These are phyloP conservation scores for Coleophoma cylindrospora DNA, from an alignment of 2,329 filamentous ascomycete genomes.

Conservation along the genomic window DNA sequence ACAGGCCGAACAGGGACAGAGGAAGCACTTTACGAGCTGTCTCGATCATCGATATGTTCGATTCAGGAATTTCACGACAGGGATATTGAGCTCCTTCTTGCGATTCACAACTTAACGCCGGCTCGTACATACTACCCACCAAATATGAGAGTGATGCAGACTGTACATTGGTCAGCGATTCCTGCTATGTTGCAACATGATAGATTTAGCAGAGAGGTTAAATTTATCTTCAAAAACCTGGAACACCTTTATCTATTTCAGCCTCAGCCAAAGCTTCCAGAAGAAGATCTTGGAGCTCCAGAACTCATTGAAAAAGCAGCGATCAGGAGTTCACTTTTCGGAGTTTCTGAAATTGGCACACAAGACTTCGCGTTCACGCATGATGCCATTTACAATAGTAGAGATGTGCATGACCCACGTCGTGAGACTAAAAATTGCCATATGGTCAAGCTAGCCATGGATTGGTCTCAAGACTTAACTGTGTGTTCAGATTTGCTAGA, in stretches of 20 bases:
- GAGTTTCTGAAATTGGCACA: conserved; percentile 30
- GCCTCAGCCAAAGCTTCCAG: neutral
- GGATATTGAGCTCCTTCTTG: conserved; percentile 29
- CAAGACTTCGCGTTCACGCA: conserved; percentile 25
- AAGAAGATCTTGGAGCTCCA: conserved; percentile 7
- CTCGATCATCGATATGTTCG: conserved; percentile 43
- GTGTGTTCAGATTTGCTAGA: conserved; percentile 10
- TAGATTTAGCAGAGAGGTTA: conserved; percentile 26
- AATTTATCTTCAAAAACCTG: no score
- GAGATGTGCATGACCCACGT: conserved; percentile 19
- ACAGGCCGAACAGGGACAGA: conserved; percentile 48
- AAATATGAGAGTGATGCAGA: conserved; percentile 39
- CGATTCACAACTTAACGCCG: conserved; percentile 37
- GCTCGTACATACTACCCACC: conserved; percentile 38
- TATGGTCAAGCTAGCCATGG: conserved; percentile 12
- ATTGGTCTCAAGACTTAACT: conserved; percentile 10
- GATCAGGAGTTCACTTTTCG: conserved; percentile 28
- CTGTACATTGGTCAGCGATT: conserved; percentile 36
- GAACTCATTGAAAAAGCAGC: conserved; percentile 20
- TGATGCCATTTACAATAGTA: conserved; percentile 28
- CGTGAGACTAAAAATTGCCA: conserved; percentile 9
- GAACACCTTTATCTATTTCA: no score
- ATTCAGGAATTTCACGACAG: conserved; percentile 32
- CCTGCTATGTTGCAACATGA: conserved; percentile 40
- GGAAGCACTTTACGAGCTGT: conserved; percentile 42